These are phyloP conservation scores for Tilletia horrida DNA, from an alignment of 1,284 basidiomycete species.

Conservation along the genomic window DNA sequence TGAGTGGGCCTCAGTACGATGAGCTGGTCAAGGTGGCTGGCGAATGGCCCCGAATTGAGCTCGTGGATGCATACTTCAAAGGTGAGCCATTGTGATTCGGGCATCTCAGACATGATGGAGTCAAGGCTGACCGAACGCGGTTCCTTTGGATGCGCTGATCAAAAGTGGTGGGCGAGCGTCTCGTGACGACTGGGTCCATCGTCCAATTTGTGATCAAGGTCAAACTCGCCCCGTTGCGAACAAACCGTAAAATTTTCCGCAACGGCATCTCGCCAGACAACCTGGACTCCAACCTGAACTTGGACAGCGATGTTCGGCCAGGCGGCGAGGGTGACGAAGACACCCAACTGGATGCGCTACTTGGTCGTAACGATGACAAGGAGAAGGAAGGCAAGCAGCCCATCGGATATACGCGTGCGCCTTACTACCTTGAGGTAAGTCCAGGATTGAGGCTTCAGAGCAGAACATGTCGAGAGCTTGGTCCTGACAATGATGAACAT, in stretches of 20 bases:
- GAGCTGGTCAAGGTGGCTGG: slow-evolving; percentile 70
- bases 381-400: slow-evolving; percentile 57
- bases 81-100: too few relatives aligned
- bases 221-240: slow-evolving; percentile 63
- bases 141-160: slow-evolving; percentile 1
- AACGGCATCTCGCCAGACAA: slow-evolving; percentile 30
- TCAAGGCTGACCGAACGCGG: not conserved
- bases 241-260: slow-evolving; percentile 40
- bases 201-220: slow-evolving; percentile 83
- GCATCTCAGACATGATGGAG: too few relatives aligned
- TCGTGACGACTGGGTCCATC: slow-evolving; percentile 83
- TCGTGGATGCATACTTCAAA: slow-evolving; percentile 82
- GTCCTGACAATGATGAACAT: not conserved
- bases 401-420: slow-evolving; percentile 76
- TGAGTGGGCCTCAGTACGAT: slow-evolving; percentile 54
- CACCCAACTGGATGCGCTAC: slow-evolving; percentile 22
- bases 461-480: not conserved
- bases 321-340: slow-evolving; percentile 38
- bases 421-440: slow-evolving; percentile 79
- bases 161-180: slow-evolving; percentile 81
- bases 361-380: slow-evolving; percentile 20
- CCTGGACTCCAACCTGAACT: slow-evolving; percentile 55
- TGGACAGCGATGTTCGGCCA: slow-evolving; percentile 43
- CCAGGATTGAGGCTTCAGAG: too few relatives aligned
- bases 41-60: slow-evolving; percentile 74